Base-by-base conservation (phyloP, 805 yeast species). In the Schwanniomyces sp. region DNA sequence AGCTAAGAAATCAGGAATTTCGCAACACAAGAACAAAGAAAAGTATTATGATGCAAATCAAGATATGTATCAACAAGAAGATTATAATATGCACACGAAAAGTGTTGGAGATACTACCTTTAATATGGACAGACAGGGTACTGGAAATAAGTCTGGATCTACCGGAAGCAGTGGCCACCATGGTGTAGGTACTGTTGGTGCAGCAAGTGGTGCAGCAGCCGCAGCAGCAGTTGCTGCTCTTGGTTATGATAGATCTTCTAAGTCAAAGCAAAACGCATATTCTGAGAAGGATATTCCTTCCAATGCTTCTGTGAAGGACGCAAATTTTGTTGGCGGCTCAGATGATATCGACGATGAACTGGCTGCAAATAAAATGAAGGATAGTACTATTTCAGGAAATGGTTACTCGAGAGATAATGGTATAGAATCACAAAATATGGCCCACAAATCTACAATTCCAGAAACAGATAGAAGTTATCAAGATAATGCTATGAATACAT, bases 131-230 rank as follows among this genome's bases (percentile, higher is more conserved):
- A 51, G 56, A 26, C 62, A 57, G 42, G 70, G 66, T 51, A 29
- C 44, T 25, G 46, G 57, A 47, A 68, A 69, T 56, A 68, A 62
- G 56, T 67, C 72, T 3, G 59, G 63, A n/a, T 4, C 4, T 41
- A 43, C 40, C 16, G 14, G 24, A n/a, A 34, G 41, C n/a, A 40
- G 25, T 21, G 51, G 26, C 25, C 47, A 17, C 7, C 47, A 17
- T 6, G 45, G 44, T 43, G 51, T 48, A 12, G 40, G 38, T 9
- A 43, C 14, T 12, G 40, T 26, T 25, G 43, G 18, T 30, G 44
- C 44, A 37, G 43, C 37, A 32, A 39, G 53, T 37, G 46, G 48
- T 36, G 37, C 46, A 8, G 55, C 44, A 14, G 53, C 45, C 11
- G 46, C 42, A 12, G 50, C 51, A 24, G 12, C 45, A 25, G 51